Evolutionary conservation across 2,329 filamentous ascomycete genomes (phyloP).

Genomic region (Penicillium sp.): DNA sequence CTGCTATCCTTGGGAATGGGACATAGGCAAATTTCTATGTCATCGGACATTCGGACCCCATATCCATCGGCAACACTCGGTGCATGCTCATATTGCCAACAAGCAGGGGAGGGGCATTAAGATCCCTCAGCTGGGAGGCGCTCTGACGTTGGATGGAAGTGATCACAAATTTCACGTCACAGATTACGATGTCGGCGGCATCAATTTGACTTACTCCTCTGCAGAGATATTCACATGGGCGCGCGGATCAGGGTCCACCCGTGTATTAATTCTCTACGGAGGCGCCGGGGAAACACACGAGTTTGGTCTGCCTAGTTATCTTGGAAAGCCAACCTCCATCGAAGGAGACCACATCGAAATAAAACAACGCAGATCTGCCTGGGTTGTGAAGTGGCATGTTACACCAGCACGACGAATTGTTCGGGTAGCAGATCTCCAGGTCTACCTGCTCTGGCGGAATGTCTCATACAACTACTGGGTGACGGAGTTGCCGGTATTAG

Average conservation of each 20-base stretch:
- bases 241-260: conserved; percentile 5
- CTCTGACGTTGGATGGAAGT: conserved; percentile 18
- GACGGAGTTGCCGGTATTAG: conserved; percentile 18
- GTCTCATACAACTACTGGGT: conserved; percentile 28
- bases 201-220: conserved; percentile 22
- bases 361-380: neutral
- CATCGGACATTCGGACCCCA: conserved; percentile 14
- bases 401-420: conserved; percentile 13
- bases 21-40: conserved; percentile 11
- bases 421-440: conserved; percentile 15
- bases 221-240: conserved; percentile 28
- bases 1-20: conserved; percentile 6
- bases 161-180: conserved; percentile 29
- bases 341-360: conserved; percentile 7
- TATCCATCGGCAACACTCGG: conserved; percentile 5
- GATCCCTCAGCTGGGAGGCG: conserved; percentile 21
- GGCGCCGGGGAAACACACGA: conserved; percentile 23
- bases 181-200: conserved; percentile 22
- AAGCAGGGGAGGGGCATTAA: conserved; percentile 21
- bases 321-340: conserved; percentile 10
- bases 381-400: conserved; percentile 13
- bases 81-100: conserved; percentile 14
- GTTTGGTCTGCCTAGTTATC: conserved; percentile 14
- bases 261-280: conserved; percentile 26
- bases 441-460: conserved; percentile 25